Evolutionary conservation across 2,329 filamentous ascomycete genomes (phyloP), one percentile per base, ranked within the genome.

Genomic region (Blumeria hordei): DNA sequence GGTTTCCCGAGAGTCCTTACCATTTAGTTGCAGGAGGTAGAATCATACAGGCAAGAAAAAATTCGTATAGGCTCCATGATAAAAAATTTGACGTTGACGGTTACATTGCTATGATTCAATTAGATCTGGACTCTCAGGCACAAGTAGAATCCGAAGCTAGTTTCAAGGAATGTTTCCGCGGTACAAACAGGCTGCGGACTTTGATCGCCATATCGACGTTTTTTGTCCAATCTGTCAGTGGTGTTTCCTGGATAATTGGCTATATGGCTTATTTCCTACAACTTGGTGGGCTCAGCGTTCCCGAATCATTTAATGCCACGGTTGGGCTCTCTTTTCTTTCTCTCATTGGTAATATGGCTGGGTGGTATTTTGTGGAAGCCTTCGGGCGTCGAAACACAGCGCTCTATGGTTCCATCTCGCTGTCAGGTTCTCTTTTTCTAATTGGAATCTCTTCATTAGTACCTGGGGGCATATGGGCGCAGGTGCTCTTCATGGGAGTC

Each of bases 1-100:
- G 71, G 44, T 71, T 71, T 1, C 71, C 71, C 1, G 71, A 73
- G 57, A 72, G 70, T 0, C 71, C 71, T 0, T 73, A 71, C 68
- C 71, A 69, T 68, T 64, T 73, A 18, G 68, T 73, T 12, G 53
- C 57, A 1, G 54, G 57, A 50, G 60, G 59, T 6, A 41, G 54
- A 37, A 44, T 58, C 4, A 55, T 55, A 10, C 58, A 60, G 35
- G 60, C 60, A 16, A 57, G 39, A 37, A 45, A 41, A 14, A 60
- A 59, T 51, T 53, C 54, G 3, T 36, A 45, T 33, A 53, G 55
- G 34, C 44, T 61, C 6, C 55, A 59, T 32, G 41, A 45, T 33
- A n/a, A 14, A 1, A 49, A 53, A 3, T 59, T 57, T 43, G 55
- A 59, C 56, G 18, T 41, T 6, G 58, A 60, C 35, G 57, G 56